Conservation (phyloP, 2,329 filamentous ascomycete species). For the Blastomyces parvus region DNA sequence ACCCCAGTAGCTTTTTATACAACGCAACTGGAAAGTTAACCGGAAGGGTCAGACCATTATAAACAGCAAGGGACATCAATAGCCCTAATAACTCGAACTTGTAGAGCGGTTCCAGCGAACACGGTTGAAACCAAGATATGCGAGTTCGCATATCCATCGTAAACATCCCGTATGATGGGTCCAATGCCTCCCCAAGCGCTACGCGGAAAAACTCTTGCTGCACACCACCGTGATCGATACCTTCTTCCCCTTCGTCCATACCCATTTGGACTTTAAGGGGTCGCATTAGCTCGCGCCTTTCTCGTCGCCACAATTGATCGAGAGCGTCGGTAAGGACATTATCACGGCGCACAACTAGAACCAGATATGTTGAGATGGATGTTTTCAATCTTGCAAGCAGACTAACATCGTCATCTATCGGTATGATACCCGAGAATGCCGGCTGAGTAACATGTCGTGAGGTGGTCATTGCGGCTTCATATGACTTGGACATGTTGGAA, state of each 20-base stretch:
- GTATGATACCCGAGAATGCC: constrained; percentile 32
- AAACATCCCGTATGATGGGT: constrained; percentile 68
- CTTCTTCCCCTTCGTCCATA: constrained; percentile 72
- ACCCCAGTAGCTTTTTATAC: constrained; percentile 67
- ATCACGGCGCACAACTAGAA: constrained; percentile 59
- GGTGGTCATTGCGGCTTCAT: constrained; percentile 53
- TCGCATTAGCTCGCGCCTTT: constrained; percentile 69
- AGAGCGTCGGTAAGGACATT: constrained; percentile 64
- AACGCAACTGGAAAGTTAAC: constrained; percentile 78
- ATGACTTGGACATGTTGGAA: constrained; percentile 70
- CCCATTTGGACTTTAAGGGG: constrained; percentile 84
- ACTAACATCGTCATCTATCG: constrained; percentile 49
- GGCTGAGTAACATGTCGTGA: constrained; percentile 39
- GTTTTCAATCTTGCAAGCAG: constrained; percentile 55
- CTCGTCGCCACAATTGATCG: constrained; percentile 80
- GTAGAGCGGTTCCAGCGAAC: constrained; percentile 71
- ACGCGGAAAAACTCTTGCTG: constrained; percentile 94
- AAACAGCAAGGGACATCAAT: constrained; percentile 79
- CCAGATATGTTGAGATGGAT: constrained; percentile 60
- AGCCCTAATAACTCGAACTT: constrained; percentile 85
- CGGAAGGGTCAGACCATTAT: constrained; percentile 85
- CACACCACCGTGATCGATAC: constrained; percentile 86
- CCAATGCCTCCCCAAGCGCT: constrained; percentile 67
- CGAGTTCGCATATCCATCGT: constrained; percentile 64
- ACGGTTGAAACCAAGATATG: constrained; percentile 81